phyloP scores from a whole-genome alignment of 2,329 filamentous ascomycete genomes.

The Epichloe uncinata region DNA sequence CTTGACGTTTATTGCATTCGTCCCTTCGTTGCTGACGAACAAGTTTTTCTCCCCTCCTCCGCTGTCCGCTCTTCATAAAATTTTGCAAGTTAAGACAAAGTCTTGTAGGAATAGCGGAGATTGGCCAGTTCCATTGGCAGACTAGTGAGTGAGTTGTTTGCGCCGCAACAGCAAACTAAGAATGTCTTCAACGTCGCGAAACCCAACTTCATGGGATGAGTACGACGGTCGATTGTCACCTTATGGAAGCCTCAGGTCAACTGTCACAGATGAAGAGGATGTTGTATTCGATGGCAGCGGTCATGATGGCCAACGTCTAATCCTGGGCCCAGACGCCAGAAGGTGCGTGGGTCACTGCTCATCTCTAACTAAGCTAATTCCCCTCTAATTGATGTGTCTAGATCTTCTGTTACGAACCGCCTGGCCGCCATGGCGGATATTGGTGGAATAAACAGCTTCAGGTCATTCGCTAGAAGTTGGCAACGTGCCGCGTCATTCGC shows the following conservation, averaged over 20 bases:
- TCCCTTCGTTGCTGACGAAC: not conserved
- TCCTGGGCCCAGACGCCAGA: constrained; percentile 17
- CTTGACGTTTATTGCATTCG: not conserved
- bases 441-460: constrained; percentile 85
- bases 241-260: constrained; percentile 28
- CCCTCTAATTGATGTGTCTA: constrained; percentile 13
- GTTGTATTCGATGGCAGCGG: constrained; percentile 30
- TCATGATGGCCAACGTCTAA: constrained; percentile 15
- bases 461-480: constrained; percentile 88
- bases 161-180: not conserved
- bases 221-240: constrained; percentile 30
- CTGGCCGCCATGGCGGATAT: constrained; percentile 51
- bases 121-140: not conserved
- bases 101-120: not conserved
- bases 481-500: constrained; percentile 79
- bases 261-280: constrained; percentile 30
- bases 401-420: constrained; percentile 45
- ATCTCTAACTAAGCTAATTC: too few species aligned
- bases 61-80: too few species aligned
- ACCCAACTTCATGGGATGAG: constrained; percentile 33
- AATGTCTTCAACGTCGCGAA: constrained; percentile 14
- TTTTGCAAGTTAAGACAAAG: not conserved
- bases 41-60: too few species aligned
- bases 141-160: not conserved
- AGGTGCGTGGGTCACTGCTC: constrained; percentile 11